Evolutionary conservation across 495 filamentous ascomycete species (phyloP).

Genomic region (Podospora conica): DNA sequence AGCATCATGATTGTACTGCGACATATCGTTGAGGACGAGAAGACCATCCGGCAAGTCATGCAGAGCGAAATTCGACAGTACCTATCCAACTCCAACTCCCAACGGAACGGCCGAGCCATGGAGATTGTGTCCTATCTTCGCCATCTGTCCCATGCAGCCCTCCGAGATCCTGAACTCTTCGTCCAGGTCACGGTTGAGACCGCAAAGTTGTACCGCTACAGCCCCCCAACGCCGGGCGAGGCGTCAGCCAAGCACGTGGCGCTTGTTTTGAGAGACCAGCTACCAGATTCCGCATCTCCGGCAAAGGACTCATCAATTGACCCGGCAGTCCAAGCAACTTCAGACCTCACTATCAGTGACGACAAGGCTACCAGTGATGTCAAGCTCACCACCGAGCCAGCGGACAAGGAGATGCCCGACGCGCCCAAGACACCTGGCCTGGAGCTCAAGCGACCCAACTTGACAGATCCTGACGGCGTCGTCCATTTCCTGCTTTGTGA

Average conservation of each 20-base stretch:
- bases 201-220: conserved; percentile 64
- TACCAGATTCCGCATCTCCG: conserved; percentile 27
- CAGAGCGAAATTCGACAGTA: conserved; percentile 75
- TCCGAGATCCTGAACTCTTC: conserved; percentile 81
- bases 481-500: conserved; percentile 95
- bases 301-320: conserved; percentile 35
- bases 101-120: conserved; percentile 53
- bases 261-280: conserved; percentile 28
- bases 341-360: conserved; percentile 46
- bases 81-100: conserved; percentile 46
- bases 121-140: conserved; percentile 71
- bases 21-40: conserved; percentile 90
- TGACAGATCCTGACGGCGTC: conserved; percentile 92
- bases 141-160: conserved; percentile 70
- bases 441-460: conserved; percentile 74
- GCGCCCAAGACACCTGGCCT: conserved; percentile 50
- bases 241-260: conserved; percentile 34
- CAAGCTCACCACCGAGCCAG: conserved; percentile 47
- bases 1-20: conserved; percentile 79
- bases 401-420: conserved; percentile 49
- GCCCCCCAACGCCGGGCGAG: conserved; percentile 37
- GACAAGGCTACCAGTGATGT: conserved; percentile 50
- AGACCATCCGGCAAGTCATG: conserved; percentile 88
- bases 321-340: conserved; percentile 48
- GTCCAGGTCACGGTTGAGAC: conserved; percentile 87